Evolutionary conservation across 2,329 filamentous ascomycete species (phyloP).

Genomic region (Venturia nashicola): DNA sequence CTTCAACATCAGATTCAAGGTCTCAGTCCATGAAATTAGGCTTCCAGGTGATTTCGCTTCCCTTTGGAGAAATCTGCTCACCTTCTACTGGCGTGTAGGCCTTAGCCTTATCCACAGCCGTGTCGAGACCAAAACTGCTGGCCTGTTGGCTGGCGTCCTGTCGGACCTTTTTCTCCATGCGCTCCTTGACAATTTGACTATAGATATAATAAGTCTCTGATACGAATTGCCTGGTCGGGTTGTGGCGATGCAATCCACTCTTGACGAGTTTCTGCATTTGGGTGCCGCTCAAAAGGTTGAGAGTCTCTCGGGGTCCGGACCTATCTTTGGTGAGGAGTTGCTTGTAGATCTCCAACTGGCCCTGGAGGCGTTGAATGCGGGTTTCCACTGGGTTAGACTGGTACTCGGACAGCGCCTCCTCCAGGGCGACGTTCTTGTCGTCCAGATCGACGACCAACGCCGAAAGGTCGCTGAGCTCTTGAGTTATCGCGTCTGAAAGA

Average conservation of each 20-base stretch:
- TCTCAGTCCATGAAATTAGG: not conserved
- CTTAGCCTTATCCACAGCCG: not conserved
- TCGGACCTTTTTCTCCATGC: not conserved
- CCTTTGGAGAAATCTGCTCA: not conserved
- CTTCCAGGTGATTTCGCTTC: not conserved
- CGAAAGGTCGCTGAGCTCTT: not conserved
- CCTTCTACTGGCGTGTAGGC: not conserved
- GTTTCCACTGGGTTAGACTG: not conserved
- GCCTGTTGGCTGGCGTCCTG: not conserved
- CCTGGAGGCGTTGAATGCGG: not conserved
- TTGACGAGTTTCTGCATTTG: not conserved
- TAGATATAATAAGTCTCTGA: not conserved
- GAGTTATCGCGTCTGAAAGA: not conserved
- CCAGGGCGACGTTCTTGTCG: not conserved
- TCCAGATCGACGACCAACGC: not conserved
- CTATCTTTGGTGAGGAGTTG: not conserved
- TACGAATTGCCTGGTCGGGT: not conserved
- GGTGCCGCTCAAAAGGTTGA: not conserved
- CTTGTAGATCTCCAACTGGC: not conserved
- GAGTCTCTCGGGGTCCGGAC: not conserved
- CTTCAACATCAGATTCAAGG: not conserved
- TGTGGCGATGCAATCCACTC: not conserved
- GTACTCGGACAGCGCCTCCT: not conserved
- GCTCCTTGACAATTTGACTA: not conserved
- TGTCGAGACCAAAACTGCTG: not conserved